These are phyloP conservation scores for Suillus discolor DNA, from an alignment of 768 basidiomycete species.

Conservation along the genomic window DNA sequence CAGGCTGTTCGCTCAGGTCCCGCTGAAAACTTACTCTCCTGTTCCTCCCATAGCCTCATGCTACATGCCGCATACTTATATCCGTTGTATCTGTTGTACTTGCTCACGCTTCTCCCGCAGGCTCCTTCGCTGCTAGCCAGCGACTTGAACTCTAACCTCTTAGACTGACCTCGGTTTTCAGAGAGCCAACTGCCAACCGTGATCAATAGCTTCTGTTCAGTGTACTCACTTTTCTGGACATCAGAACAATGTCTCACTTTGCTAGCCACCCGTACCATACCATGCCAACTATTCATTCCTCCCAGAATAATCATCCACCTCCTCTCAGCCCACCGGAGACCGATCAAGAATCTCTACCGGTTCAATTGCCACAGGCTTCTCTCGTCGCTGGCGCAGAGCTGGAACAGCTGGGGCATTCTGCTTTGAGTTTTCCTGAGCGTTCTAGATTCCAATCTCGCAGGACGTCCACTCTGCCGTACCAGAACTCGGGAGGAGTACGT, in stretches of 20 bases:
- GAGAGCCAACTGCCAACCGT: neutral
- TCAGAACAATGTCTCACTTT: slow-evolving; percentile 43
- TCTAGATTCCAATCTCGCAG: slow-evolving; percentile 39
- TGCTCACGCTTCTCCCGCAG: neutral
- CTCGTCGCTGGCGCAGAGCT: slow-evolving; percentile 14
- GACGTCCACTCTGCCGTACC: slow-evolving; percentile 57
- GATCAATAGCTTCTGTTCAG: neutral
- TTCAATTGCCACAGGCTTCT: slow-evolving; percentile 2
- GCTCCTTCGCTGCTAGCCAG: slow-evolving; percentile 12
- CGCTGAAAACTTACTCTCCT: slow-evolving; percentile 16
- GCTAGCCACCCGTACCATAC: slow-evolving; percentile 46
- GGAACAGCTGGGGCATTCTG: slow-evolving; percentile 12
- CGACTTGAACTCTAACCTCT: neutral
- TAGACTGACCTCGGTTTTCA: slow-evolving; percentile 2
- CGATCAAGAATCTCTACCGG: slow-evolving; percentile 16
- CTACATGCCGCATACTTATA: slow-evolving; percentile 14
- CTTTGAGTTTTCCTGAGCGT: slow-evolving; percentile 13
- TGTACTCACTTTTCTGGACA: neutral
- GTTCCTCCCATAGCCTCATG: slow-evolving; percentile 24
- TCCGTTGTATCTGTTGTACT: neutral
- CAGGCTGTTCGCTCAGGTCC: slow-evolving; percentile 11
- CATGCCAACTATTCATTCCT: slow-evolving; percentile 37
- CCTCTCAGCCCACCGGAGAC: slow-evolving; percentile 48
- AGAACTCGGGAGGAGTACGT: slow-evolving; percentile 45
- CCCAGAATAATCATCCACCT: slow-evolving; percentile 23